phyloP scores from a whole-genome alignment of 768 basidiomycete species.

The Xerocomus potaroensis region DNA sequence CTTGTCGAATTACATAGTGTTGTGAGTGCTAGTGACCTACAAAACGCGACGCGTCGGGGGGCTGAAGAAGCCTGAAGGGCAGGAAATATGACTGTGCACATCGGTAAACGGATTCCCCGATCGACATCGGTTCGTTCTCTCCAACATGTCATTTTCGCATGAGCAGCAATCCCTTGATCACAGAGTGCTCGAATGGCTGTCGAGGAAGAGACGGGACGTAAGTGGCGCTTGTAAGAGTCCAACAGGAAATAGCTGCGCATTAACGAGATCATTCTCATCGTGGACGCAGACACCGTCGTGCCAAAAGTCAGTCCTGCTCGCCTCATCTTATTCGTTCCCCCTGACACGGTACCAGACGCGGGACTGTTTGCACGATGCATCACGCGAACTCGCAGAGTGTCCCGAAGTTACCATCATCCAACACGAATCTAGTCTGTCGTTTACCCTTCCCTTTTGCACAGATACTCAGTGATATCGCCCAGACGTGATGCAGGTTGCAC shows the following conservation, averaged over 20 bases:
- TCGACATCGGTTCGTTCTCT: too few species aligned
- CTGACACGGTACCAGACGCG: slow-evolving; percentile 2
- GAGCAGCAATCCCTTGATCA: slow-evolving; percentile 52
- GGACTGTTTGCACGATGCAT: slow-evolving; percentile 90
- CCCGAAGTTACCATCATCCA: slow-evolving; percentile 91
- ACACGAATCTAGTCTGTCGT: slow-evolving; percentile 81
- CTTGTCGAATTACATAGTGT: too few species aligned
- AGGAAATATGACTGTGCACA: too few species aligned
- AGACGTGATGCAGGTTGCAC: slow-evolving; percentile 88
- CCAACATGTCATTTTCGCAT: too few species aligned
- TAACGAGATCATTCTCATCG: slow-evolving; percentile 75
- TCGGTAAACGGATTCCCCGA: too few species aligned
- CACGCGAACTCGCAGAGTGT: slow-evolving; percentile 74
- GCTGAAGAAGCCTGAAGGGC: too few species aligned
- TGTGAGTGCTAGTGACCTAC: too few species aligned
- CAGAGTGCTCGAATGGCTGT: slow-evolving; percentile 65
- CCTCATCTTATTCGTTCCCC: background rate
- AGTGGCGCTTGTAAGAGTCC: slow-evolving; percentile 70
- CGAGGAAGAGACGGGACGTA: slow-evolving; percentile 59
- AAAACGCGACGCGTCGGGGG: too few species aligned
- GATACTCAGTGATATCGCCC: too few species aligned
- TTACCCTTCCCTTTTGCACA: too few species aligned
- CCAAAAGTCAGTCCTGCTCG: slow-evolving; percentile 47
- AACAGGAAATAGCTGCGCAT: slow-evolving; percentile 56
- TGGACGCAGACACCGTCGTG: slow-evolving; percentile 87